Percentiles rank a stretch among this genome's conserved stretches.
These are phyloP conservation scores for Leucoagaricus sp. DNA, from an alignment of 1,284 basidiomycete species.

Conservation along the genomic window DNA sequence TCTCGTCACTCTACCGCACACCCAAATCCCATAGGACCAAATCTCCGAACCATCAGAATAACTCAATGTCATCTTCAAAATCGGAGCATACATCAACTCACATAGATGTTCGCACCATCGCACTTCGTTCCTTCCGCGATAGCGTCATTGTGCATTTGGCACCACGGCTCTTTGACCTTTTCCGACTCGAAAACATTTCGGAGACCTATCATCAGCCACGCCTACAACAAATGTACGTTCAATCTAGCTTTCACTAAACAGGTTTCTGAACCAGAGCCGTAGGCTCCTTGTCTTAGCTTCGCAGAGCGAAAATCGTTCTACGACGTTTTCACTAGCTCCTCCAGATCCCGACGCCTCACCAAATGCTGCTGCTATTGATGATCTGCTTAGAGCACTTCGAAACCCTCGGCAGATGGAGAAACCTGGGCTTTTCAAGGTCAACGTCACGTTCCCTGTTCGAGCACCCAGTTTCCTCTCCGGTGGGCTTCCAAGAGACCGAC, in stretches of 20 bases:
- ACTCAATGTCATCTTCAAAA: constrained; percentile 33
- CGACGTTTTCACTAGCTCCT: constrained; percentile 51
- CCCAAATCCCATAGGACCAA: constrained; percentile 55
- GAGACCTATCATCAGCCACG: constrained; percentile 63
- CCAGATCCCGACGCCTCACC: constrained; percentile 53
- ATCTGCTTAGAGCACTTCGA: constrained; percentile 61
- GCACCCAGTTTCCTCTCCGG: constrained; percentile 72
- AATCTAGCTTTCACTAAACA: neutral
- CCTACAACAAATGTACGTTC: constrained; percentile 71
- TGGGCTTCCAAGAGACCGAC: constrained; percentile 69
- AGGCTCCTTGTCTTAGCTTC: constrained; percentile 81
- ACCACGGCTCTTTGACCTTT: constrained; percentile 52
- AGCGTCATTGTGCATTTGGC: constrained; percentile 70
- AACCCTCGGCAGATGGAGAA: constrained; percentile 40
- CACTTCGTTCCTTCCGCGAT: constrained; percentile 82
- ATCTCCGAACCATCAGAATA: constrained; percentile 54
- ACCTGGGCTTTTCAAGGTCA: constrained; percentile 34
- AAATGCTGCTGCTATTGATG: constrained; percentile 64
- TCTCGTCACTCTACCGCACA: constrained; percentile 66
- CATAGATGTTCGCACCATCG: constrained; percentile 82
- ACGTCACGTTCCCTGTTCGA: constrained; percentile 33
- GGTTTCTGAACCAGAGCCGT: constrained; percentile 6
- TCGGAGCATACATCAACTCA: constrained; percentile 24
- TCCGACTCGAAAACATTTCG: constrained; percentile 55
- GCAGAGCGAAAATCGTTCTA: constrained; percentile 52